Evolutionary conservation across 371 early-diverging fungal genomes (phyloP).

Genomic region (Choanephora cucurbitarum): DNA sequence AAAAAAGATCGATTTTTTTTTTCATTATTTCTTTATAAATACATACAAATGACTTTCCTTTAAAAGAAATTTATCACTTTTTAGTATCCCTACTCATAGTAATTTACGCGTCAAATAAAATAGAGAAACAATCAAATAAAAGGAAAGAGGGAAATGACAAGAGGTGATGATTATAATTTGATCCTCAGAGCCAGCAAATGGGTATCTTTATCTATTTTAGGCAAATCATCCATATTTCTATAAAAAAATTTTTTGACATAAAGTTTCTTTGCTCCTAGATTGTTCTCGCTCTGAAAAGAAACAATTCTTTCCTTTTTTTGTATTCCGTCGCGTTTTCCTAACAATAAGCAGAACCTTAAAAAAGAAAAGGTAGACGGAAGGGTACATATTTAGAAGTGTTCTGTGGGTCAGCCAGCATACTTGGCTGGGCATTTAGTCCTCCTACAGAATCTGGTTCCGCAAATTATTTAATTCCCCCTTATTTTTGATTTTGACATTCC

Average conservation of each 20-base stretch:
- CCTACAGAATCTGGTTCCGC: too few species aligned
- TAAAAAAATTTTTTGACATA: background rate
- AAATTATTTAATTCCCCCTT: too few species aligned
- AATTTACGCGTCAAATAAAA: too few species aligned
- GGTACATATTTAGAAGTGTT: slow-evolving; percentile 2
- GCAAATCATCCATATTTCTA: background rate
- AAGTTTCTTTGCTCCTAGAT: too few species aligned
- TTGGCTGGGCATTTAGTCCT: background rate
- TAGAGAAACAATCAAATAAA: background rate
- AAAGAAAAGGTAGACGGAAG: background rate
- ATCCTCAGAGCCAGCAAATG: background rate
- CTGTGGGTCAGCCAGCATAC: background rate
- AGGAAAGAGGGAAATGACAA: background rate
- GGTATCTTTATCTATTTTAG: background rate
- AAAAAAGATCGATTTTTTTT: background rate
- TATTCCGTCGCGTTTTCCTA: background rate
- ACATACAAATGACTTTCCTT: background rate
- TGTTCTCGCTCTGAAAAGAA: too few species aligned
- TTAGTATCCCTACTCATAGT: background rate
- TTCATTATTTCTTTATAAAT: background rate
- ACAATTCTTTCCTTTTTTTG: background rate
- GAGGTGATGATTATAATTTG: background rate
- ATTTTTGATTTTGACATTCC: too few species aligned
- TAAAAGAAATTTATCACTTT: background rate
- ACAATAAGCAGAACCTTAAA: background rate